phyloP scores from a whole-genome alignment of 1,139 yeast species.

The Suhomyces guaymorum region DNA sequence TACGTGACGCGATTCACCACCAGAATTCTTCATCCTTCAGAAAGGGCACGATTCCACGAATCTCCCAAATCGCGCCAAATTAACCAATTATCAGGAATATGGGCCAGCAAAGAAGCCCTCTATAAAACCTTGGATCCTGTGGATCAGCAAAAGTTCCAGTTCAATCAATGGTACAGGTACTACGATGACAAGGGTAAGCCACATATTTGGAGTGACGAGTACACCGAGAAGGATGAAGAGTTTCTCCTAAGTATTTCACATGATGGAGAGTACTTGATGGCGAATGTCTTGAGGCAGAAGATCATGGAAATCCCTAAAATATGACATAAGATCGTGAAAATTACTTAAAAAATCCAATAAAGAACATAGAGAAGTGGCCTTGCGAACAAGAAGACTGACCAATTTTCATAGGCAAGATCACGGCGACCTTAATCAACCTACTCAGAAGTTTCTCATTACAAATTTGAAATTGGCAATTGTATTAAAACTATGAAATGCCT shows the following conservation, averaged over 20 bases:
- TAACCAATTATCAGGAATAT: conserved; percentile 53
- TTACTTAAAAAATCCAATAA: no score
- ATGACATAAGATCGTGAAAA: no score
- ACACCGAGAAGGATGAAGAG: conserved; percentile 36
- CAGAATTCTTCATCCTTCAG: conserved; percentile 51
- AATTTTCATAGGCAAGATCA: no score
- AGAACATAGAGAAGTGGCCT: no score
- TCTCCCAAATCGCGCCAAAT: conserved; percentile 27
- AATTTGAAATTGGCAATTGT: no score
- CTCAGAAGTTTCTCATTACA: no score
- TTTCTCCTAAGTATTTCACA: conserved; percentile 63
- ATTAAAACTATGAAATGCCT: no score
- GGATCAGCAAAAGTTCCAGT: conserved; percentile 54
- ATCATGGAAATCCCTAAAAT: conserved; percentile 9
- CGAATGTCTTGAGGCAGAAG: conserved; percentile 50
- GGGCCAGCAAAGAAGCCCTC: conserved; percentile 80
- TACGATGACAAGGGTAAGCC: conserved; percentile 46
- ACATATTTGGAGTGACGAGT: conserved; percentile 31
- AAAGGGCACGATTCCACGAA: conserved; percentile 15
- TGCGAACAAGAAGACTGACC: no score
- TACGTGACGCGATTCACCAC: conserved; percentile 43
- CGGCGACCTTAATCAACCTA: no score
- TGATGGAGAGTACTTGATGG: conserved; percentile 57
- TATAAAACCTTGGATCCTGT: conserved; percentile 56
- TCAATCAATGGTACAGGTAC: conserved; percentile 61